These are phyloP conservation scores for Pythium plurisporium DNA, from an alignment of 352 stramenopile genomes.

Conservation along the genomic window DNA sequence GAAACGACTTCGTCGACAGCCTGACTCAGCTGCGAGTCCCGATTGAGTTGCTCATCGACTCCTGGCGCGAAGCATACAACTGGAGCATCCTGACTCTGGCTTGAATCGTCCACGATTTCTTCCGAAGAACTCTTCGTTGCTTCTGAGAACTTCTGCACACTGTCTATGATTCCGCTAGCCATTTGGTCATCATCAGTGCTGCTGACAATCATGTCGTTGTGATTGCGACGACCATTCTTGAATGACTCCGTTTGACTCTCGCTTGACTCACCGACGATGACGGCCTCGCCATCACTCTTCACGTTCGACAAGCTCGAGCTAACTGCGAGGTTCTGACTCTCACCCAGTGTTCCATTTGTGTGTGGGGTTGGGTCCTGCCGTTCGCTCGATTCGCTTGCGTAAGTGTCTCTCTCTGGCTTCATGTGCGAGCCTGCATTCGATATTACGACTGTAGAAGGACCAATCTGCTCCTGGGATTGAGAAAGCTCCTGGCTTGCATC, in stretches of 20 bases:
- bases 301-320: too few relatives aligned
- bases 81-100: constrained; percentile 7
- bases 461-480: background rate
- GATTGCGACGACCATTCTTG: background rate
- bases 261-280: background rate
- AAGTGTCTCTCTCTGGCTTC: too few relatives aligned
- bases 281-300: background rate
- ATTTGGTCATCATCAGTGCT: background rate
- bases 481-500: constrained; percentile 2
- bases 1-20: background rate
- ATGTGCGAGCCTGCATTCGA: too few relatives aligned
- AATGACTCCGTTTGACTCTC: too few relatives aligned
- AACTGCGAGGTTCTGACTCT: too few relatives aligned
- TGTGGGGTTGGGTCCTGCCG: background rate
- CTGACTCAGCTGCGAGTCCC: background rate
- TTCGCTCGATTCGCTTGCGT: too few relatives aligned
- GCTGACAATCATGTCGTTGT: too few relatives aligned
- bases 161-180: too few relatives aligned
- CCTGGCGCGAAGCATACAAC: background rate
- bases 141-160: too few relatives aligned
- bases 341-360: too few relatives aligned
- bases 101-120: constrained; percentile 3
- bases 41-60: background rate
- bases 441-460: too few relatives aligned
- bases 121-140: background rate